These are phyloP conservation scores for Pachyrhizus erosus DNA, from an alignment of 306 rosid species.

Conservation along the genomic window DNA sequence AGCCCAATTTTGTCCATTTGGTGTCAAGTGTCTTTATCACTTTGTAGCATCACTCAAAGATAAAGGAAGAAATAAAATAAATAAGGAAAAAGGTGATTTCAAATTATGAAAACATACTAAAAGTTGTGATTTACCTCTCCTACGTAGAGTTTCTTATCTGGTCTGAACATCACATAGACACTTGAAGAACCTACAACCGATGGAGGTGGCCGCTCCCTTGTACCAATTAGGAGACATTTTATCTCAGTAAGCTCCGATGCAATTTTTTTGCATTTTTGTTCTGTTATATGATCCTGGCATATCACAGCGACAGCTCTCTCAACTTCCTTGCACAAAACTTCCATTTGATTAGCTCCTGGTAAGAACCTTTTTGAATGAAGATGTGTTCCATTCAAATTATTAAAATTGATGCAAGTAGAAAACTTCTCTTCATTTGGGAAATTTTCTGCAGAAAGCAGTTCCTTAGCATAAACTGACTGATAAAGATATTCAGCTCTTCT, in stretches of 20 bases:
- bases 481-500: slow-evolving; percentile 86
- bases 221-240: slow-evolving; percentile 61
- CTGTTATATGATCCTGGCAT: slow-evolving; percentile 74
- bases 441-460: slow-evolving; percentile 43
- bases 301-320: slow-evolving; percentile 65
- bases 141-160: slow-evolving; percentile 76
- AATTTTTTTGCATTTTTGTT: slow-evolving; percentile 49
- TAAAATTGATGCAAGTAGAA: slow-evolving; percentile 46
- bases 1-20: not conserved
- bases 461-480: slow-evolving; percentile 61
- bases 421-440: slow-evolving; percentile 46
- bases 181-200: slow-evolving; percentile 90
- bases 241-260: slow-evolving; percentile 48
- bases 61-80: not conserved
- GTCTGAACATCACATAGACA: slow-evolving; percentile 82
- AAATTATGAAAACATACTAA: slow-evolving; percentile 3
- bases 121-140: slow-evolving; percentile 72
- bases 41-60: not conserved
- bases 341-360: slow-evolving; percentile 42
- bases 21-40: not conserved
- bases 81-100: slow-evolving; percentile 10
- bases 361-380: slow-evolving; percentile 33
- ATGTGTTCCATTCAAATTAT: slow-evolving; percentile 47
- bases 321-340: slow-evolving; percentile 55
- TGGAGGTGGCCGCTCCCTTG: slow-evolving; percentile 90